Evolutionary conservation across 495 filamentous ascomycete species (phyloP).

Genomic region (Tuber microsphaerosporum): DNA sequence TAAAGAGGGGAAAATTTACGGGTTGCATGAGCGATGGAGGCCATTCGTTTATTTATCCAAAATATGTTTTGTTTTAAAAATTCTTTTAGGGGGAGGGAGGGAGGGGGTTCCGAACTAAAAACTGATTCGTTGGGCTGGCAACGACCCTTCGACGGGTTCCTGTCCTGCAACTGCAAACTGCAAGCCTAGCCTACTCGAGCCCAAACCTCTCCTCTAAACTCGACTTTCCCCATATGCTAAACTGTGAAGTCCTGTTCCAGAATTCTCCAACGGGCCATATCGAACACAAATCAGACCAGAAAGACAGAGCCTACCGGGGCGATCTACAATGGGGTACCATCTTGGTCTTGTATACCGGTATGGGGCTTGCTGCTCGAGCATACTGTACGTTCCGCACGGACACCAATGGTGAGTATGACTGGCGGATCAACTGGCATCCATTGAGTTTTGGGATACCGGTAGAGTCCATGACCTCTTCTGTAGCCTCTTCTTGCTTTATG

Average conservation of each 20-base stretch:
- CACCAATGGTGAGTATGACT: background rate
- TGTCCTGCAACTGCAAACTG: conserved; percentile 1
- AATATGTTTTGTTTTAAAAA: background rate
- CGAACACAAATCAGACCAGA: background rate
- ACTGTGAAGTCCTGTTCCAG: background rate
- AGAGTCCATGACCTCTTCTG: background rate
- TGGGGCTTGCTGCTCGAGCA: background rate
- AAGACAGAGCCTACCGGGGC: background rate
- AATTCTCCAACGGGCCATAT: background rate
- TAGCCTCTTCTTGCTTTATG: background rate
- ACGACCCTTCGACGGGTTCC: background rate
- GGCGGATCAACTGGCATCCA: conserved; percentile 1
- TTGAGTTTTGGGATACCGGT: background rate
- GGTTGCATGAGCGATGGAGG: background rate
- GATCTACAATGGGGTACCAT: background rate
- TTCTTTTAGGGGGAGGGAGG: background rate
- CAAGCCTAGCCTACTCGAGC: background rate
- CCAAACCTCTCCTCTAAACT: background rate
- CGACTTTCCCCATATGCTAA: conserved; percentile 1
- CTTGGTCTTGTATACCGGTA: background rate
- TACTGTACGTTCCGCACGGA: background rate
- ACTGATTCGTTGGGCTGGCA: background rate
- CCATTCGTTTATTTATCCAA: background rate
- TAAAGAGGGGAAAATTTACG: background rate
- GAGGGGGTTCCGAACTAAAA: background rate